Evolutionary conservation across 228 moss, liverwort and hornwort species (phyloP), one percentile per base, ranked within the genome.

Genomic region (Sphagnum magellanicum): DNA sequence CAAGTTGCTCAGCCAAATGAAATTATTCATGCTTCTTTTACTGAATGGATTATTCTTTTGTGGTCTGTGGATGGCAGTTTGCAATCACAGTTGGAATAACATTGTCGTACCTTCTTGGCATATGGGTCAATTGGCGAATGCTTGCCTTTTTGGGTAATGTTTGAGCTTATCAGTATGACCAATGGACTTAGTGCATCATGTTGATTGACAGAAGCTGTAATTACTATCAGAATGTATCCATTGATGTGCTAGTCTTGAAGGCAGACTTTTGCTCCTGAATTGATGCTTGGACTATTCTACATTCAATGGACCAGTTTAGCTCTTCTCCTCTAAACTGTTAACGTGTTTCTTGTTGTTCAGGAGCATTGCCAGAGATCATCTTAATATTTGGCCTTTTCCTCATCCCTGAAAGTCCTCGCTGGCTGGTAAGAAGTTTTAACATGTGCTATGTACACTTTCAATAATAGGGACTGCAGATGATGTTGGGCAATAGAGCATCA

Each of bases 401-500:
- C 68, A 71, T 87, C 70, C 93, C 91, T 17, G 93, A 93, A 73
- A 89, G 85, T 65, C 93, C 93, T 66, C 80, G 85, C 64, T 89
- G 85, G 91, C 87, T 93, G 82, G 93, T 93, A 79, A 48, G 81
- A 32, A 32, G 32, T 32, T 32, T 32, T 32, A 32, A 3, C 32
- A 32, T 32, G 32, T 32, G 32, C 32, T 32, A 32, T 32, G 32
- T 32, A 32, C 32, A 32, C 32, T 32, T 32, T 32, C 32, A 32
- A 32, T 3, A 32, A 32, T 32, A 32, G 32, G 32, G 32, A 32
- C 32, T 32, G 32, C 32, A 32, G 32, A 32, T 32, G 32, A 32
- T 32, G 32, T 32, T 32, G 32, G 32, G 32, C 32, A 32, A 32
- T 32, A 32, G 32, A 32, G 32, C 32, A 32, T 32, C 32, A 32